Evolutionary conservation across 345 rosid genomes (phyloP).

Genomic region (Gossypium thurberi): DNA sequence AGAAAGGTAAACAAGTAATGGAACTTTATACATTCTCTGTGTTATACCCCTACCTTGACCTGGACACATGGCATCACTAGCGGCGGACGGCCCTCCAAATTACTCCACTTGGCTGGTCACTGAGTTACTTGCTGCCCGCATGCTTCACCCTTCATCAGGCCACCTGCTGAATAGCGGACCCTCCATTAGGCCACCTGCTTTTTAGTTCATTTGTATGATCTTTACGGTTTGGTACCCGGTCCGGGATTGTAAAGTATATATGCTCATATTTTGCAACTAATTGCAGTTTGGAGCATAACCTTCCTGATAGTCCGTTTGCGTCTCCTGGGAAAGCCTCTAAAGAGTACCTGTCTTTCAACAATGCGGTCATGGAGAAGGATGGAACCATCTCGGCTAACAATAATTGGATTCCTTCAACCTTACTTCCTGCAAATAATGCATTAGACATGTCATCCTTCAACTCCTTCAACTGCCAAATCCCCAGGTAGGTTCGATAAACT

Average conservation of each 20-base stretch:
- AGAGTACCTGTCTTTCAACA: conserved; percentile 29
- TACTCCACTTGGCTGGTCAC: no score
- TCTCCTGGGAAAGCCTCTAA: conserved; percentile 36
- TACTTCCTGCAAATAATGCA: conserved; percentile 28
- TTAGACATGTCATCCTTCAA: conserved; percentile 54
- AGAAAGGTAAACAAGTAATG: conserved; percentile 27
- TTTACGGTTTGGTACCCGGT: not conserved
- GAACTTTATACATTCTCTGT: not conserved
- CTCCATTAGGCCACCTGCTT: not conserved
- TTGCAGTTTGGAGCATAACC: conserved; percentile 59
- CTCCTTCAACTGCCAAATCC: conserved; percentile 72
- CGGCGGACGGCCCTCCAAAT: no score
- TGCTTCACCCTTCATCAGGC: no score
- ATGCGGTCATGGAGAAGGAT: conserved; percentile 33
- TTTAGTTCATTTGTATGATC: not conserved
- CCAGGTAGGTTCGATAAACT: conserved; percentile 36
- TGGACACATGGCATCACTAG: no score
- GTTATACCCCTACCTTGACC: no score
- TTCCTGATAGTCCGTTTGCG: conserved; percentile 72
- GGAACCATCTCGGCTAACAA: conserved; percentile 24
- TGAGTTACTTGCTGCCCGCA: no score
- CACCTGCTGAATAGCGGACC: no score
- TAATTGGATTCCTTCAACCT: conserved; percentile 27
- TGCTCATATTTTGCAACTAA: not conserved
- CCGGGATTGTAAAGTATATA: not conserved